Percentiles rank a stretch among this genome's conserved stretches.
Evolutionary conservation across 2,329 filamentous ascomycete species (phyloP).

Genomic region (Monilinia fructigena): DNA sequence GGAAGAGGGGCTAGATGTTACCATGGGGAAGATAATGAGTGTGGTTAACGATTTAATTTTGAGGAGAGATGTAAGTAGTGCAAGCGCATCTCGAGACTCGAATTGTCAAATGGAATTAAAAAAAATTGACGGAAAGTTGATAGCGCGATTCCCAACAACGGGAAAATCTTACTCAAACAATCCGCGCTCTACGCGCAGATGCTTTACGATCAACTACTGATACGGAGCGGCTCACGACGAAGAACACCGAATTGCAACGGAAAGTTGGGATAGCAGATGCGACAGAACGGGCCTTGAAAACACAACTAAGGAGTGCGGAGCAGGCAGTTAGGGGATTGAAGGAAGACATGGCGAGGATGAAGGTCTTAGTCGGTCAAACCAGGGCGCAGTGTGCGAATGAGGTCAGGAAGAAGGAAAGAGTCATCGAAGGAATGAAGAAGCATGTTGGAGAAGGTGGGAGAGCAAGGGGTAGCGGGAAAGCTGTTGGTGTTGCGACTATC

Average conservation of each 20-base stretch:
- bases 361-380: conserved; percentile 76
- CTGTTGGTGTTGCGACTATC: conserved; percentile 56
- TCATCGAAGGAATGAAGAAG: conserved; percentile 84
- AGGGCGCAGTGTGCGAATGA: conserved; percentile 87
- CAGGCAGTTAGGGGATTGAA: conserved; percentile 72
- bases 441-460: conserved; percentile 73
- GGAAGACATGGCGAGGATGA: conserved; percentile 78
- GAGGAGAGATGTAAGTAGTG: conserved; percentile 72
- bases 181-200: conserved; percentile 74
- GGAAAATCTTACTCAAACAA: conserved; percentile 75
- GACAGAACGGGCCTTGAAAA: conserved; percentile 66
- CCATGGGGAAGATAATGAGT: conserved; percentile 85
- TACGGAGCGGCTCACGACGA: conserved; percentile 57
- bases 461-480: conserved; percentile 56
- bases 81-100: conserved; percentile 1
- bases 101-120: neutral
- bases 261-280: conserved; percentile 61
- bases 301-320: conserved; percentile 72
- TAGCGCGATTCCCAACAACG: conserved; percentile 87
- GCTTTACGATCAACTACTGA: conserved; percentile 71
- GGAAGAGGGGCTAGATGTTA: conserved; percentile 61
- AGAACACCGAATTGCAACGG: conserved; percentile 54
- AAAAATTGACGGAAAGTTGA: conserved; percentile 13
- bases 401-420: conserved; percentile 82
- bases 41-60: conserved; percentile 91